Evolutionary conservation across 441 rosid species (phyloP).

Genomic region (Populus trichocarpa): DNA sequence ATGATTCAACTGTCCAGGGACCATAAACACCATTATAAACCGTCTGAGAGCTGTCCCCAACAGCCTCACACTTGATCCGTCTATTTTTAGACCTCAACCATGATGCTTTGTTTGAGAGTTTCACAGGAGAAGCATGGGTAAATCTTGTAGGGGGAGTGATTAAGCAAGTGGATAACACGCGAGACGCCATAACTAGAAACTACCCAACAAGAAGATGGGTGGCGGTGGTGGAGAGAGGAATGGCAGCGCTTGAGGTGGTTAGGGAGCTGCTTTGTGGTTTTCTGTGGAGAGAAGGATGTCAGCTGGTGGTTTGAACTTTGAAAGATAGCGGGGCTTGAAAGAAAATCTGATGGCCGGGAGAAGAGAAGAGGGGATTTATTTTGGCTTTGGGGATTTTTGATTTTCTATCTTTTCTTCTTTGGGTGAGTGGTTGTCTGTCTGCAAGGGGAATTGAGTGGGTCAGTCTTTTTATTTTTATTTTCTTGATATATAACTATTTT

Average conservation of each 20-base stretch:
- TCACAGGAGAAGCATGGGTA: constrained; percentile 3
- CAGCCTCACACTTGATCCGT: constrained; percentile 43
- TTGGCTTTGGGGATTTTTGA: too few relatives aligned
- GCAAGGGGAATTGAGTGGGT: not conserved
- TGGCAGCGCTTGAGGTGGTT: not conserved
- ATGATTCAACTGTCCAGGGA: constrained; percentile 76
- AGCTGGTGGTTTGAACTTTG: not conserved
- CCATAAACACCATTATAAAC: constrained; percentile 77
- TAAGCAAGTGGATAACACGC: constrained; percentile 35
- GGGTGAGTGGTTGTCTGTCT: not conserved
- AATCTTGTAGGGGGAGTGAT: constrained; percentile 16
- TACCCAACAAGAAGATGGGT: not conserved
- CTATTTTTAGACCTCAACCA: constrained; percentile 12
- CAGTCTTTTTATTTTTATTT: not conserved
- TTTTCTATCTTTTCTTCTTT: too few relatives aligned
- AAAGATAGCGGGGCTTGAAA: not conserved
- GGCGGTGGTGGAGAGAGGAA: not conserved
- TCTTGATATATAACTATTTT: not conserved
- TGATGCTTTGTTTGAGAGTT: not conserved
- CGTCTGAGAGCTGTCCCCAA: constrained; percentile 49
- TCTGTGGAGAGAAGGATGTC: not conserved
- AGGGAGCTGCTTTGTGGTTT: not conserved
- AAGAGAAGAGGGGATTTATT: not conserved
- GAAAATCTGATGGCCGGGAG: not conserved
- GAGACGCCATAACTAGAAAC: constrained; percentile 40